A percentile compares a stretch with the other conserved stretches of the same genome.
Evolutionary conservation across 345 rosid genomes (phyloP).

Genomic region (Pelargonium nanum): DNA sequence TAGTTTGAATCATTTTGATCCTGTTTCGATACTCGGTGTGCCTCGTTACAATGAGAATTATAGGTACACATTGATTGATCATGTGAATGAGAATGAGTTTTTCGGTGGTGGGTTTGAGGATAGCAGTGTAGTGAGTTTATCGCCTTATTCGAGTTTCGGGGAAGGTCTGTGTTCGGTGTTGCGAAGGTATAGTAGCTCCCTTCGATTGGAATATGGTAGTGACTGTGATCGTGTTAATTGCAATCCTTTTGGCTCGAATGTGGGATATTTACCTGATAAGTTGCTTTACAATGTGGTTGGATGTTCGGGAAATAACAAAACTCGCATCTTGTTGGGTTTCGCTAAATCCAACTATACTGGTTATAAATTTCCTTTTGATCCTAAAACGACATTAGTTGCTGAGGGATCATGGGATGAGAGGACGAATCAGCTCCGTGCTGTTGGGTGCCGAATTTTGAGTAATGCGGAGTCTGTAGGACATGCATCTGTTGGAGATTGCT

Average conservation of each 20-base stretch:
- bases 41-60: slow-evolving; percentile 33
- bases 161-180: slow-evolving; percentile 38
- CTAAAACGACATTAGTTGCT: slow-evolving; percentile 43
- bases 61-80: slow-evolving; percentile 36
- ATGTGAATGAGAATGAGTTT: slow-evolving; percentile 23
- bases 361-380: slow-evolving; percentile 39
- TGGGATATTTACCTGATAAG: slow-evolving; percentile 24
- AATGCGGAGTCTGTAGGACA: slow-evolving; percentile 27
- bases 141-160: slow-evolving; percentile 9
- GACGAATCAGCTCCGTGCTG: slow-evolving; percentile 46
- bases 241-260: slow-evolving; percentile 24
- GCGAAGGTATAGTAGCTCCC: slow-evolving; percentile 16
- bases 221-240: slow-evolving; percentile 38
- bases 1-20: slow-evolving; percentile 30
- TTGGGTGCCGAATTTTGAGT: slow-evolving; percentile 58
- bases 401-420: slow-evolving; percentile 75
- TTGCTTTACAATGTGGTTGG: slow-evolving; percentile 28
- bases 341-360: slow-evolving; percentile 13
- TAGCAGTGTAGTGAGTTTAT: slow-evolving; percentile 25
- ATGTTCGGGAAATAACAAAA: slow-evolving; percentile 35
- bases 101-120: slow-evolving; percentile 13
- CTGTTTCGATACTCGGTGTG: slow-evolving; percentile 50
- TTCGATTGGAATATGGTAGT: slow-evolving; percentile 35
- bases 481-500: slow-evolving; percentile 58
- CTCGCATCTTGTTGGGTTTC: slow-evolving; percentile 40